Evolutionary conservation across 192 early-diverging fungal genomes (phyloP).

Genomic region (Funneliformis mosseae): DNA sequence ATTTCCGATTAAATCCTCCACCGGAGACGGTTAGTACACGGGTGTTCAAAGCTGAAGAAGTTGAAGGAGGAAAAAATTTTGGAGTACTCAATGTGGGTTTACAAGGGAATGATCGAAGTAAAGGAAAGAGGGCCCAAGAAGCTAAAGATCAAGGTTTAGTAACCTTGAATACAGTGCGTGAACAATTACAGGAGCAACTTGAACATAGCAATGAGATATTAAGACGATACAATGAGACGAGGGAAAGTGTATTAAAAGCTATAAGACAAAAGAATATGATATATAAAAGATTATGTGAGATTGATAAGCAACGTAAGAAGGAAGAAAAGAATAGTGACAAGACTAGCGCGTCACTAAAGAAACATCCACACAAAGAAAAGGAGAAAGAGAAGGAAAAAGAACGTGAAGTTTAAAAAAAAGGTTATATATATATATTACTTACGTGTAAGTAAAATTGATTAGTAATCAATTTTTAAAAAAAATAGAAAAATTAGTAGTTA

Average conservation of each 20-base stretch:
- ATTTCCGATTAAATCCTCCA: constrained; percentile 37
- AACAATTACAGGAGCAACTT: constrained; percentile 17
- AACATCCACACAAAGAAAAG: not conserved
- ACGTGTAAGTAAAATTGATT: too few species aligned
- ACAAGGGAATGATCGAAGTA: constrained; percentile 28
- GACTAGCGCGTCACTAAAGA: not conserved
- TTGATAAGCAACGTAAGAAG: not conserved
- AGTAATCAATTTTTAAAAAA: too few species aligned
- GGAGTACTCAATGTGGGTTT: constrained; percentile 28
- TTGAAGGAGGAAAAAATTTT: constrained; percentile 29
- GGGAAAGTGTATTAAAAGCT: not conserved
- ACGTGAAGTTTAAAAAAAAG: not conserved
- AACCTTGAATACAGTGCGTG: constrained; percentile 6
- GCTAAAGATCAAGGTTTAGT: constrained; percentile 29
- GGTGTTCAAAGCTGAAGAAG: constrained; percentile 15
- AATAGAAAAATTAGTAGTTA: too few species aligned
- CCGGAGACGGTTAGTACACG: constrained; percentile 29
- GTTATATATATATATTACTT: not conserved
- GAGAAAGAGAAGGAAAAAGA: not conserved
- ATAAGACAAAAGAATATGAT: not conserved
- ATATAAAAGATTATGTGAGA: not conserved
- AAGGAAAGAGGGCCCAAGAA: constrained; percentile 19
- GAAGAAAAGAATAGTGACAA: not conserved
- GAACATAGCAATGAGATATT: constrained; percentile 7
- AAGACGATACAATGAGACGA: not conserved